Evolutionary conservation across 257 asterid genomes (phyloP).

Genomic region (Cynanchum wilfordii): DNA sequence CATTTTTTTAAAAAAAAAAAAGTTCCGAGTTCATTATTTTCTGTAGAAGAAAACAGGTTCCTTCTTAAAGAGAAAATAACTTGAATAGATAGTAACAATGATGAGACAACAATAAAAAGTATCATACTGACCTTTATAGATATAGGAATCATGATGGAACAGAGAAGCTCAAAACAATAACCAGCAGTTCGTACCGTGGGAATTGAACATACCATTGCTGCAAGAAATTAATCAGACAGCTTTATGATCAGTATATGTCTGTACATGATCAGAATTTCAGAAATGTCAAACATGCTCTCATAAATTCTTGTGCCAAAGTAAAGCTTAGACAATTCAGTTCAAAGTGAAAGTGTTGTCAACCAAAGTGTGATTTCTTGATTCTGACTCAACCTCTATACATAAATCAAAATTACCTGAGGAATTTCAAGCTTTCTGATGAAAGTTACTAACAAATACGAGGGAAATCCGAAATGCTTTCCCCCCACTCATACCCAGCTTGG

Average conservation of each 20-base stretch:
- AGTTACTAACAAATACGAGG: background rate
- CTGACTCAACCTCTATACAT: background rate
- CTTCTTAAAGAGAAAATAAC: background rate
- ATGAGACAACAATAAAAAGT: too few species aligned
- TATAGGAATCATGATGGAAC: conserved; percentile 99
- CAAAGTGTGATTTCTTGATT: background rate
- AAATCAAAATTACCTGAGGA: background rate
- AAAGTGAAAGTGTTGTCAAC: background rate
- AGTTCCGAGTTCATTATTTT: too few species aligned
- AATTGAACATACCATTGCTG: conserved; percentile 94
- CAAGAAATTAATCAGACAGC: conserved; percentile 28
- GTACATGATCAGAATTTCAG: too few species aligned
- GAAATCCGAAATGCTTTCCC: conserved; percentile 49
- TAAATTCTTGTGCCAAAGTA: background rate
- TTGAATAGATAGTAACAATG: background rate
- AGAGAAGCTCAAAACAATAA: conserved; percentile 96
- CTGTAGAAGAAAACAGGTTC: background rate
- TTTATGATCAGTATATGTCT: too few species aligned
- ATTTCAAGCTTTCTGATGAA: background rate
- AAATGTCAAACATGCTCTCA: background rate
- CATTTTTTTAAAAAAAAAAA: too few species aligned
- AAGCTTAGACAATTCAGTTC: background rate
- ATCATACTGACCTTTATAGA: conserved; percentile 94
- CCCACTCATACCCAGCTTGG: conserved; percentile 98
- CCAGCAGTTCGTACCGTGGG: conserved; percentile 96